Percentiles rank a stretch among this genome's conserved stretches.
Evolutionary conservation across 345 rosid genomes (phyloP).

Genomic region (Aquilaria malaccensis): DNA sequence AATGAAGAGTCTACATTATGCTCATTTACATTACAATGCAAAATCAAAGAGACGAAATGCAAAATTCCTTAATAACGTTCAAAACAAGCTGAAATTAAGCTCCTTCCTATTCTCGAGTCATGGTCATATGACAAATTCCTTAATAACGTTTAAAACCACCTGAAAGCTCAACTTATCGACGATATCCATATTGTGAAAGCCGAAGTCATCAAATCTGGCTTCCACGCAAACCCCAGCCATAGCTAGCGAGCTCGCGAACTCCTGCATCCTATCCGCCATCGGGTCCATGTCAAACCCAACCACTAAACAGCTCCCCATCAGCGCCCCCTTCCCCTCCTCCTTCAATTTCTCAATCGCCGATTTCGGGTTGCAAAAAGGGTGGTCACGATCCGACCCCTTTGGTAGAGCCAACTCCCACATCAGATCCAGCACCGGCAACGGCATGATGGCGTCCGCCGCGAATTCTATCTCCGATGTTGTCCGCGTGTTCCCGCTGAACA

Average conservation of each 20-base stretch:
- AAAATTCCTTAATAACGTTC: no score
- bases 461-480: conserved; percentile 17
- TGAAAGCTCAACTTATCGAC: conserved; percentile 12
- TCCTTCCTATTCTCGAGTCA: no score
- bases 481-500: conserved; percentile 31
- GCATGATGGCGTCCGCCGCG: conserved; percentile 18
- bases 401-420: conserved; percentile 39
- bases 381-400: conserved; percentile 28
- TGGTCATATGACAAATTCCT: conserved; percentile 7
- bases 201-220: conserved; percentile 17
- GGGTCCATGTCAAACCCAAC: conserved; percentile 18
- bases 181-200: conserved; percentile 16
- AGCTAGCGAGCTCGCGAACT: conserved; percentile 18
- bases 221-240: conserved; percentile 19
- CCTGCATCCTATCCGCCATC: conserved; percentile 19
- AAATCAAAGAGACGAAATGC: no score
- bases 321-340: conserved; percentile 8
- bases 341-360: conserved; percentile 8
- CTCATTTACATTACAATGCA: no score
- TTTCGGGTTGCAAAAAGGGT: conserved; percentile 29
- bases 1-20: no score
- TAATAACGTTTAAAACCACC: conserved; percentile 6
- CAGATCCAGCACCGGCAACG: conserved; percentile 19
- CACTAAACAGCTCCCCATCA: conserved; percentile 19
- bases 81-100: no score